Evolutionary conservation across 2,329 filamentous ascomycete species (phyloP).

Genomic region (Myotisia sp.): DNA sequence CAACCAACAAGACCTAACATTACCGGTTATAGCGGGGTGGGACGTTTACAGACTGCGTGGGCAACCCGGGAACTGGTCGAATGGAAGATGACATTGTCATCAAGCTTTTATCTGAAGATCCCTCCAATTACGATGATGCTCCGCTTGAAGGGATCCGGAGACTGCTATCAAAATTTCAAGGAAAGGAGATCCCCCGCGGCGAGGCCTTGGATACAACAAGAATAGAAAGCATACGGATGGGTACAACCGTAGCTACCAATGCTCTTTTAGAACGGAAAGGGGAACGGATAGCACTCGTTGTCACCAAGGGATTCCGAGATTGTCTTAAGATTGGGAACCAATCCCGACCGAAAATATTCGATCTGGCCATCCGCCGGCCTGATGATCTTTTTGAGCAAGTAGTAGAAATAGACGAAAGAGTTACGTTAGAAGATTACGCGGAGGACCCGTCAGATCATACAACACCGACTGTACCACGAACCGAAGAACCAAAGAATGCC

Average conservation of each 20-base stretch:
- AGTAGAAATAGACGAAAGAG: conserved; percentile 79
- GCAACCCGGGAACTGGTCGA: conserved; percentile 55
- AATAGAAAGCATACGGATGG: conserved; percentile 90
- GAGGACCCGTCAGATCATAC: conserved; percentile 60
- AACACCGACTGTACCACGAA: conserved; percentile 30
- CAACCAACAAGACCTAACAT: conserved; percentile 3
- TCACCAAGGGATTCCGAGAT: conserved; percentile 77
- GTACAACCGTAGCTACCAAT: conserved; percentile 88
- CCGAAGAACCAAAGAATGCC: conserved; percentile 31
- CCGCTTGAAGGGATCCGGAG: conserved; percentile 82
- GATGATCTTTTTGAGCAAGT: conserved; percentile 76
- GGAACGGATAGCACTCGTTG: conserved; percentile 72
- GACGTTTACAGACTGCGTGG: conserved; percentile 86
- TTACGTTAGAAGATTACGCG: conserved; percentile 82
- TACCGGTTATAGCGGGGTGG: conserved; percentile 52
- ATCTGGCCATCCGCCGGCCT: conserved; percentile 72
- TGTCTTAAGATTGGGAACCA: conserved; percentile 84
- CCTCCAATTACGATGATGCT: conserved; percentile 78
- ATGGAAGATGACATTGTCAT: conserved; percentile 65
- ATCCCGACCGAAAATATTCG: conserved; percentile 77
- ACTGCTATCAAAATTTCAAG: conserved; percentile 63
- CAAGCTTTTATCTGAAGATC: conserved; percentile 81
- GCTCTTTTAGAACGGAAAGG: conserved; percentile 81
- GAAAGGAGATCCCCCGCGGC: conserved; percentile 62
- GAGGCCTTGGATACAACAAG: conserved; percentile 63